Base-by-base conservation (phyloP, 2,329 filamentous ascomycete species). In the Teratosphaeria viscida region DNA sequence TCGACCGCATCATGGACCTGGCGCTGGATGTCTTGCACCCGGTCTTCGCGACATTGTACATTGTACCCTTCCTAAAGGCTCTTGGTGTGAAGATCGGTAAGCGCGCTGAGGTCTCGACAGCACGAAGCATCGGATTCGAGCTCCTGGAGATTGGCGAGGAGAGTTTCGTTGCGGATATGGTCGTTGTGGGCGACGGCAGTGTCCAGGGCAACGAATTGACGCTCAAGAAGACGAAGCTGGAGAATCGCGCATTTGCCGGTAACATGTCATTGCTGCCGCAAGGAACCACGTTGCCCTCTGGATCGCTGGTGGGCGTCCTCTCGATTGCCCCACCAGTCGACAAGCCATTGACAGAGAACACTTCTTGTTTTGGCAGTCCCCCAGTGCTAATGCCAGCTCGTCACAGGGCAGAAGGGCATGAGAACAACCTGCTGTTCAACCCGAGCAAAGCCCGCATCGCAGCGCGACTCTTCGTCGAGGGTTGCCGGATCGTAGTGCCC, bases 311-410 rank as follows among this genome's bases (percentile, higher is more conserved):
- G 5, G 43, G 43, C 43, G 43, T 49, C 5, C 43, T 49, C 7
- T 49, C 43, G 3, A 49, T 49, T n/a, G 43, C 43, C 19, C 43
- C 43, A 19, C 43, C 43, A n/a, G n/a, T 4, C 43, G 43, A 49
- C n/a, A 49, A 49, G 43, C 43, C 43, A 19, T 49, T 49, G 43
- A 23, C 19, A 5, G n/a, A 23, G 1, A 23, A 49, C n/a, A 49
- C 43, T 10, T 49, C 43, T 23, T 49, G 43, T n/a, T 49, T 49
- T n/a, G 43, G 43, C n/a, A 49, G 43, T 23, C 43, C 43, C 11
- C 65, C 65, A 12, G 65, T 67, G 12, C 59, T 64, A 14, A 67
- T 67, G 65, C 65, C 65, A 27, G 61, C 63, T 52, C 65, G 65
- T 10, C 63, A 67, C n/a, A 62, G 65, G 7, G 60, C 56, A 35